Evolutionary conservation across 495 filamentous ascomycete genomes (phyloP), one percentile per base, ranked within the genome.

Genomic region (Beverwykella pulmonaria): DNA sequence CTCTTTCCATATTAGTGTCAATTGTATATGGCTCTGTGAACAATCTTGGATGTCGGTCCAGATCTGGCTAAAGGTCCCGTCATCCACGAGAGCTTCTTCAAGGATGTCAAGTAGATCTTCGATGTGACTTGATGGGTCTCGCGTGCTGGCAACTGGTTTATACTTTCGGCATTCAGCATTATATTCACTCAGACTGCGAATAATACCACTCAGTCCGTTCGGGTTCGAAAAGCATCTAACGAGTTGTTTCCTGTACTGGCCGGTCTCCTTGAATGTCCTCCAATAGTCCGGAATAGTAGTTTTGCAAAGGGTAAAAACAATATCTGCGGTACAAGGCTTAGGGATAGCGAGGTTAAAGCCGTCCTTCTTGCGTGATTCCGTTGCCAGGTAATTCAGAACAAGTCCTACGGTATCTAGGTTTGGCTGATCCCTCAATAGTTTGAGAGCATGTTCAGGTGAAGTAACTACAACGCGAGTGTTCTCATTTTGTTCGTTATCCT

Each of bases 201-300:
- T 67, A 22, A 93, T 77, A 23, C 88, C 86, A 34, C 89, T 90
- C 27, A 93, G 74, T 3, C 91, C 93, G 6, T 86, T 78, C 29
- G 92, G 78, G 63, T 88, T 95, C 57, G 82, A 82, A 1, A 98
- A 79, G 72, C 89, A 93, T 71, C 79, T 77, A 7, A 91, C 59
- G 15, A 98, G 74, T 4, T 84, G 72, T 17, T 67, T 71, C 0
- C 76, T 75, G 0, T 70, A 68, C 17, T 63, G 61, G 29, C 63
- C 61, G 23, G 46, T 34, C 30, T 71, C 58, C 46, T 66, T 63
- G 27, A 92, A 46, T 14, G 44, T 19, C 25, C 77, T 62, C 92
- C 92, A 97, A 75, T 90, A 92, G 68, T 90, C 87, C 5, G 90
- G 88, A 6, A 93, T 79, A 41, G 88, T 90, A 36, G 84, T 83